phyloP scores from a whole-genome alignment of 2,329 filamentous ascomycete genomes.

The Fusarium mundagurra region DNA sequence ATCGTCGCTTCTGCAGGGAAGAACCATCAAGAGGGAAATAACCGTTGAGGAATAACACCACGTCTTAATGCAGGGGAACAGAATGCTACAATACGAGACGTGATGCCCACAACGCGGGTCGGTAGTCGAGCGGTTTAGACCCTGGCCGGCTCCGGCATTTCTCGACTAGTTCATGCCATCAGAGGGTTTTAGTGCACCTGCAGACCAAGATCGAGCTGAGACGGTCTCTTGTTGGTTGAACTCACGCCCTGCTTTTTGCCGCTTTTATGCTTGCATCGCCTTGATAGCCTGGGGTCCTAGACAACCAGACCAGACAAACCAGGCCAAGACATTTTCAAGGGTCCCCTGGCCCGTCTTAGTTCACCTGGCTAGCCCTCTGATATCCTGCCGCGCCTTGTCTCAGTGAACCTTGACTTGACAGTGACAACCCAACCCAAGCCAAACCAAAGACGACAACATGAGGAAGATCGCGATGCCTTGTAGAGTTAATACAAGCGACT shows the following conservation, averaged over 20 bases:
- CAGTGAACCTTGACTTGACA: slow-evolving; percentile 19
- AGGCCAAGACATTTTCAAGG: slow-evolving; percentile 7
- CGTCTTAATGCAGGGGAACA: slow-evolving; percentile 5
- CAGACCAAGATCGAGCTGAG: slow-evolving; percentile 29
- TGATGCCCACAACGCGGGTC: neutral
- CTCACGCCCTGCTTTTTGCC: slow-evolving; percentile 16
- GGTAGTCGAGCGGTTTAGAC: slow-evolving; percentile 16
- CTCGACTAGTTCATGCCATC: slow-evolving; percentile 24
- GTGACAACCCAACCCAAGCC: slow-evolving; percentile 14
- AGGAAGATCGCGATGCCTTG: slow-evolving; percentile 16
- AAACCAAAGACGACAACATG: slow-evolving; percentile 4
- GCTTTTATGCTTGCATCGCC: neutral
- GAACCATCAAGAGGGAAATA: neutral
- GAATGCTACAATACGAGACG: slow-evolving; percentile 11
- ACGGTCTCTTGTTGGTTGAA: neutral
- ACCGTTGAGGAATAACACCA: neutral
- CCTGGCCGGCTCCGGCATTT: slow-evolving; percentile 28
- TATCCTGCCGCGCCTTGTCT: slow-evolving; percentile 30
- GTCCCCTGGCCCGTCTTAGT: slow-evolving; percentile 24
- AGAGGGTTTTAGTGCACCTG: slow-evolving; percentile 14
- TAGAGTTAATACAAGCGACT: neutral
- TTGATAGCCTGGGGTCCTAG: neutral
- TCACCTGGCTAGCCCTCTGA: neutral
- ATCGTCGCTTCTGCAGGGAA: neutral
- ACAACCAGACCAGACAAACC: neutral